Evolutionary conservation across 164 flowering plant genomes (phyloP).

Genomic region (Amborella trichopoda): DNA sequence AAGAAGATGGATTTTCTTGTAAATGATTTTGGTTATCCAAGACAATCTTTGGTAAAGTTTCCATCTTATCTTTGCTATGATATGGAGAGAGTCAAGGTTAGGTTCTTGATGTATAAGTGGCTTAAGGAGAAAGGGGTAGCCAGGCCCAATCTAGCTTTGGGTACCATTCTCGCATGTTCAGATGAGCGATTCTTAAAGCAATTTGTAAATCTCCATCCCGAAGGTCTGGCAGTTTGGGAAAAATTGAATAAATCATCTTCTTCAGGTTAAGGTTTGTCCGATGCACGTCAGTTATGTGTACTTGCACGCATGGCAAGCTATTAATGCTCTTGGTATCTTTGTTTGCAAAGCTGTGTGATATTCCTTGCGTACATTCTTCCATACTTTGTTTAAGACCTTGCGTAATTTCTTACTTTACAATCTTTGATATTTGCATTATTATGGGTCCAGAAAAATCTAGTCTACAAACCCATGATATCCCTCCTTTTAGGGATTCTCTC

Average conservation of each 20-base stretch:
- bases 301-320: no score
- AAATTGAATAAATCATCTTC: conserved; percentile 25
- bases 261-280: conserved; percentile 6
- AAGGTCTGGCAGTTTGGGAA: conserved; percentile 50
- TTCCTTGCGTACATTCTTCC: no score
- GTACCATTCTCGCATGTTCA: conserved; percentile 36
- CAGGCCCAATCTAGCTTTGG: conserved; percentile 24
- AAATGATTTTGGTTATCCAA: conserved; percentile 39
- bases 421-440: no score
- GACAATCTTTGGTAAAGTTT: conserved; percentile 28
- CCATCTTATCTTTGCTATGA: conserved; percentile 36
- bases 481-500: no score
- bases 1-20: conserved; percentile 48
- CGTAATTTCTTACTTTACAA: no score
- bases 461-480: no score
- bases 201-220: conserved; percentile 47
- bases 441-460: no score
- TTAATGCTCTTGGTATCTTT: no score
- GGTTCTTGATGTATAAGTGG: conserved; percentile 55
- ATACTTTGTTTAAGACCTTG: no score
- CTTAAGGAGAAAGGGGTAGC: conserved; percentile 34
- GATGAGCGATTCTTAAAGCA: conserved; percentile 22
- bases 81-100: conserved; percentile 30
- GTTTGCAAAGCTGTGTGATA: no score
- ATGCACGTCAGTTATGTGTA: no score